Evolutionary conservation across 2,329 filamentous ascomycete species (phyloP).

Genomic region (Colletotrichum eremochloae): DNA sequence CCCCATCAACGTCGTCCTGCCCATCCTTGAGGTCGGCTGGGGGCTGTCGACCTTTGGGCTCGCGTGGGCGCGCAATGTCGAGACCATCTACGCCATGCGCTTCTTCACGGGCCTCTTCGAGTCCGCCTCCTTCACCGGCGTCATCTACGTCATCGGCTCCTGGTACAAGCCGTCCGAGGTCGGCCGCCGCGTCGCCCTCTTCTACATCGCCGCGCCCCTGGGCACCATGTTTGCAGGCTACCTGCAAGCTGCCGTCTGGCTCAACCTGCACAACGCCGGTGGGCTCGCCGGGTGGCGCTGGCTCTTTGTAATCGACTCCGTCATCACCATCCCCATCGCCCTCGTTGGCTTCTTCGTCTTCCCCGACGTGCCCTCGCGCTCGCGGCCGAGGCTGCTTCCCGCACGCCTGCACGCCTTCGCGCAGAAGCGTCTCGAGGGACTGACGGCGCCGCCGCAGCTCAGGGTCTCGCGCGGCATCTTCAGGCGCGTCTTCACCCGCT

Average conservation of each 20-base stretch:
- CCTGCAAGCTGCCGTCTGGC: slow-evolving; percentile 66
- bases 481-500: slow-evolving; percentile 53
- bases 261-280: slow-evolving; percentile 63
- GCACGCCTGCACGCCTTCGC: slow-evolving; percentile 49
- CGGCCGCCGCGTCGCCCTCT: slow-evolving; percentile 65
- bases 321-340: slow-evolving; percentile 68
- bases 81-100: slow-evolving; percentile 56
- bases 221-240: slow-evolving; percentile 70
- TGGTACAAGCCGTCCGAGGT: slow-evolving; percentile 56
- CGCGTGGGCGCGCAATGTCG: slow-evolving; percentile 49
- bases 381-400: slow-evolving; percentile 50
- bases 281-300: slow-evolving; percentile 66
- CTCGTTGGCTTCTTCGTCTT: slow-evolving; percentile 58
- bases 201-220: slow-evolving; percentile 63
- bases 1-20: slow-evolving; percentile 53
- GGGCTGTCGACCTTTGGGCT: slow-evolving; percentile 49
- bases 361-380: slow-evolving; percentile 49
- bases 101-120: slow-evolving; percentile 60
- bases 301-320: slow-evolving; percentile 71
- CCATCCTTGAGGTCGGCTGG: slow-evolving; percentile 50
- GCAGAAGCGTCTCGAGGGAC: slow-evolving; percentile 47
- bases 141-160: slow-evolving; percentile 56
- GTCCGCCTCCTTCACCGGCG: slow-evolving; percentile 48
- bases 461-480: slow-evolving; percentile 53
- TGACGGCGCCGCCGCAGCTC: slow-evolving; percentile 49